phyloP scores from a whole-genome alignment of 192 early-diverging fungal species.

The Backusella macrospora region DNA sequence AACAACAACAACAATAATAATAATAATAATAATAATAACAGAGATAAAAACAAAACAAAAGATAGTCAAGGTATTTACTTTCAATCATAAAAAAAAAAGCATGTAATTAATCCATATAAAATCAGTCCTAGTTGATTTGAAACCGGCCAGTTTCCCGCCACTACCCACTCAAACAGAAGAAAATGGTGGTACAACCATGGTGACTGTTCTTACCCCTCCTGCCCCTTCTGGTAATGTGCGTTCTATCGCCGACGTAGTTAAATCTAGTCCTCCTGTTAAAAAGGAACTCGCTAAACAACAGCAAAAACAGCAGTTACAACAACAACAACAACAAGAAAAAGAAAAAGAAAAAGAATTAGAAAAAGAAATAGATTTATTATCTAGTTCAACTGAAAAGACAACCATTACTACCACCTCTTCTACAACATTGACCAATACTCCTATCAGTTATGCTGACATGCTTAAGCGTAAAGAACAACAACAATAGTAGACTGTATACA shows the following conservation, averaged over 20 bases:
- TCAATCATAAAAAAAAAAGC: not conserved
- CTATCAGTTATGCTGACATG: conserved; percentile 32
- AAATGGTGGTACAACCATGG: not conserved
- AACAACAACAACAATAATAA: not conserved
- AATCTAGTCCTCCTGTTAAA: conserved; percentile 7
- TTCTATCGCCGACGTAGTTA: conserved; percentile 14
- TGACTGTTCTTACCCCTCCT: not conserved
- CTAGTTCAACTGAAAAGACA: not conserved
- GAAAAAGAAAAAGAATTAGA: not conserved
- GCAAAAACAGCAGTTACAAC: no score
- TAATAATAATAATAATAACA: not conserved
- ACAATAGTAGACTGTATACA: not conserved
- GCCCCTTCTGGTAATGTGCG: not conserved
- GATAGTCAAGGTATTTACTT: not conserved
- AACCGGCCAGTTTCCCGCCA: conserved; percentile 17
- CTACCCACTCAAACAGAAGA: conserved; percentile 12
- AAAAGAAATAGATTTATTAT: not conserved
- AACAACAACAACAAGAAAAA: not conserved
- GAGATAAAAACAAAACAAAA: not conserved
- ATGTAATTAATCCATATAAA: not conserved
- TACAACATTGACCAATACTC: not conserved
- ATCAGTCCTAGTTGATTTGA: not conserved
- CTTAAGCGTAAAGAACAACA: conserved; percentile 13
- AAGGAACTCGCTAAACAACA: not conserved
- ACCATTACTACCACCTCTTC: not conserved